phyloP scores from a whole-genome alignment of 2,329 filamentous ascomycete species.

The Alternaria longipes region DNA sequence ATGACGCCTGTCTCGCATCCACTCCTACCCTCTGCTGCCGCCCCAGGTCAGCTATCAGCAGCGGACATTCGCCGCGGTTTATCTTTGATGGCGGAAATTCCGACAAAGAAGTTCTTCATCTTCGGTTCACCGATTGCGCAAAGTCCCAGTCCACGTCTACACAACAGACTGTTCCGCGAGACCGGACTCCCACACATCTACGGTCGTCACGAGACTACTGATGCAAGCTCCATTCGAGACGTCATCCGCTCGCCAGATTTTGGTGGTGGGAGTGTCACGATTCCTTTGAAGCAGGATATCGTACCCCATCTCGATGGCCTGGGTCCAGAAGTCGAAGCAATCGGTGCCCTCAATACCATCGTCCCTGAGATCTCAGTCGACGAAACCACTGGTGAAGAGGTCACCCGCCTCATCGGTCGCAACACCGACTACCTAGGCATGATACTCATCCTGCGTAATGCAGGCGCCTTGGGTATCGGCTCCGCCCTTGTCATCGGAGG shows the following conservation, averaged over 20 bases:
- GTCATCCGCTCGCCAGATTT: slow-evolving; percentile 78
- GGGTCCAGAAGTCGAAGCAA: slow-evolving; percentile 78
- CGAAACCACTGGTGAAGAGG: slow-evolving; percentile 51
- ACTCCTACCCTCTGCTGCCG: slow-evolving; percentile 87
- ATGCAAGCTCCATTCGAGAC: slow-evolving; percentile 65
- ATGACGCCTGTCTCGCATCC: slow-evolving; percentile 95
- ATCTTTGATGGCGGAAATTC: slow-evolving; percentile 79
- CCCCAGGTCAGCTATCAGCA: slow-evolving; percentile 91
- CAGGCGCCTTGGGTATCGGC: slow-evolving; percentile 59
- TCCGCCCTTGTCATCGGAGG: slow-evolving; percentile 86
- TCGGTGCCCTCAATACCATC: slow-evolving; percentile 96
- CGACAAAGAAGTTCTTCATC: slow-evolving; percentile 80
- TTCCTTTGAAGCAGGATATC: slow-evolving; percentile 91
- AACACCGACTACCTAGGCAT: slow-evolving; percentile 98
- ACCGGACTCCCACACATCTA: slow-evolving; percentile 89
- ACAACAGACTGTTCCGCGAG: slow-evolving; percentile 82
- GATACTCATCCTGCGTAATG: slow-evolving; percentile 76
- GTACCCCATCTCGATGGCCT: slow-evolving; percentile 82
- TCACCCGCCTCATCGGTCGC: slow-evolving; percentile 74
- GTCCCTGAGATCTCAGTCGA: slow-evolving; percentile 64
- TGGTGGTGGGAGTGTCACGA: slow-evolving; percentile 93
- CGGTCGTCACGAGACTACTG: slow-evolving; percentile 75
- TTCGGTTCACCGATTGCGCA: slow-evolving; percentile 86
- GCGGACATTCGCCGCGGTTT: slow-evolving; percentile 84
- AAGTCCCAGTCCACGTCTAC: slow-evolving; percentile 86